Evolutionary conservation across 306 rosid species (phyloP).

Genomic region (Lathyrus sativus): DNA sequence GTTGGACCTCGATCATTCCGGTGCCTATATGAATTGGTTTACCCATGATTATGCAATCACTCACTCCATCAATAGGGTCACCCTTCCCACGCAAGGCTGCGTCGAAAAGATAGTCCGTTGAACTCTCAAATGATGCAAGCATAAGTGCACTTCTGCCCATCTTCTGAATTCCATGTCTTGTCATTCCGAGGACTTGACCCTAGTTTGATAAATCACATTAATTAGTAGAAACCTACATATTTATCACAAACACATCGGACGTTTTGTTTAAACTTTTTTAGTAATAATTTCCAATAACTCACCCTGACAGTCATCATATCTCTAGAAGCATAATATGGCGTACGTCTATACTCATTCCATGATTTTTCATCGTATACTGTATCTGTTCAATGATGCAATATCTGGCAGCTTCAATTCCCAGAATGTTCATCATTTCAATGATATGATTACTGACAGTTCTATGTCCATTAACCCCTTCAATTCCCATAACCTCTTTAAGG

Average conservation of each 20-base stretch:
- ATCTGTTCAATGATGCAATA: constrained; percentile 77
- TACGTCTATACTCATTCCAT: constrained; percentile 83
- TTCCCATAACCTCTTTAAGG: constrained; percentile 75
- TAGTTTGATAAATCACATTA: constrained; percentile 38
- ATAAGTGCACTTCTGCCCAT: constrained; percentile 89
- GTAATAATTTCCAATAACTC: constrained; percentile 47
- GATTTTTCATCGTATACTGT: constrained; percentile 68
- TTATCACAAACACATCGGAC: constrained; percentile 17
- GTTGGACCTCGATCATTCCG: constrained; percentile 82
- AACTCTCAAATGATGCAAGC: constrained; percentile 94
- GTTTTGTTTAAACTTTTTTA: background rate
- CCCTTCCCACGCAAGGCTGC: constrained; percentile 72
- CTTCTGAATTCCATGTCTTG: constrained; percentile 88
- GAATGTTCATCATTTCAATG: constrained; percentile 65
- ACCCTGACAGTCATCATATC: constrained; percentile 90
- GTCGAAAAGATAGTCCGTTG: constrained; percentile 75
- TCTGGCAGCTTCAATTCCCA: constrained; percentile 98
- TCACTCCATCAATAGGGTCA: constrained; percentile 84
- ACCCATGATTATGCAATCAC: constrained; percentile 93
- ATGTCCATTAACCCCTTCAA: constrained; percentile 78
- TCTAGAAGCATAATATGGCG: constrained; percentile 96
- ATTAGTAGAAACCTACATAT: constrained; percentile 15
- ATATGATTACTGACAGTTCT: constrained; percentile 76
- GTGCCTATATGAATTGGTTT: constrained; percentile 85
- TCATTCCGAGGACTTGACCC: constrained; percentile 92